Percentiles rank a stretch among this genome's conserved stretches.
phyloP scores from a whole-genome alignment of 2,329 filamentous ascomycete species.

The Ascocoryne sarcoides region DNA sequence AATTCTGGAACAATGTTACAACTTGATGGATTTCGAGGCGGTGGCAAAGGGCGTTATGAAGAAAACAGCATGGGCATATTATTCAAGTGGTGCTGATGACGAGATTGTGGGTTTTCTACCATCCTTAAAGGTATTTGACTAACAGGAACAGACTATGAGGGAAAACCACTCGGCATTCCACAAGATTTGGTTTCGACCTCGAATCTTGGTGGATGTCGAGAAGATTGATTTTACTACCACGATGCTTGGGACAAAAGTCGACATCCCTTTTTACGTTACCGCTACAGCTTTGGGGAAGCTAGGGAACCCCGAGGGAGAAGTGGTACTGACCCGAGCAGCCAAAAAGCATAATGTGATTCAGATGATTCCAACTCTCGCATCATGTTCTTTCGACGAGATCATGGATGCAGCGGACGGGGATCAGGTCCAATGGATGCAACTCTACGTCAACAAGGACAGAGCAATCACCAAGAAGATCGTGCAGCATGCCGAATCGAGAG shows the following conservation, averaged over 20 bases:
- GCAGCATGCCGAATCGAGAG: conserved; percentile 79
- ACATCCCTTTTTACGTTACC: conserved; percentile 91
- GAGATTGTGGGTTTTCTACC: conserved; percentile 55
- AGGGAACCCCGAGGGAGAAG: conserved; percentile 87
- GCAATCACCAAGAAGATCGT: conserved; percentile 85
- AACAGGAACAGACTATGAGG: conserved; percentile 61
- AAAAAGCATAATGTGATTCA: conserved; percentile 84
- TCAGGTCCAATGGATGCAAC: conserved; percentile 92
- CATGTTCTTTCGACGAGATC: conserved; percentile 96
- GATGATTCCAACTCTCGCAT: conserved; percentile 97
- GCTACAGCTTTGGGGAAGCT: conserved; percentile 94
- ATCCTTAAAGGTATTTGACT: conserved; percentile 8
- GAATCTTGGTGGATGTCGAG: conserved; percentile 81
- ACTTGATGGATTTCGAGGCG: conserved; percentile 90
- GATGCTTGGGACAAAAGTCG: conserved; percentile 81
- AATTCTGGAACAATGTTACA: conserved; percentile 78
- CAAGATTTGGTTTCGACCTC: conserved; percentile 94
- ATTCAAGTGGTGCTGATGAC: conserved; percentile 86
- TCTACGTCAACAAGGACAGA: conserved; percentile 92
- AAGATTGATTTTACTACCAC: conserved; percentile 79
- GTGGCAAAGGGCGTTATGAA: conserved; percentile 90
- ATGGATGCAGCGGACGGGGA: conserved; percentile 71
- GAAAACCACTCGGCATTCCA: conserved; percentile 96
- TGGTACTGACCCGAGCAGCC: conserved; percentile 77
- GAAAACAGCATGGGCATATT: conserved; percentile 95